Conservation (phyloP, 352 stramenopile species). For the Phytophthora cryptogea region DNA sequence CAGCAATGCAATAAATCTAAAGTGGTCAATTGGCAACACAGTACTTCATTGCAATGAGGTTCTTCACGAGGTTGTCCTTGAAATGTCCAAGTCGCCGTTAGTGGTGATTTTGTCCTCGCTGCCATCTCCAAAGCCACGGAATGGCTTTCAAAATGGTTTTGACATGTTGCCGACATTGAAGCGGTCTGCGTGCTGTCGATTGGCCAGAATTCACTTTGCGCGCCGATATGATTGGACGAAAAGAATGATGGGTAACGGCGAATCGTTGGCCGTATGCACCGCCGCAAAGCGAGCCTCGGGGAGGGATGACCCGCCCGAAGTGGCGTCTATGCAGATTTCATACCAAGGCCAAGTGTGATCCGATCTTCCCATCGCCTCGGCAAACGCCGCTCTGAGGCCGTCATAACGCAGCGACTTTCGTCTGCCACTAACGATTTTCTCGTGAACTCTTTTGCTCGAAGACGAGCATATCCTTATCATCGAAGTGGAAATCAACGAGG, state of each 20-base stretch:
- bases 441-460: no score
- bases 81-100: no score
- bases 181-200: background rate
- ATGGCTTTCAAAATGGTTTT: no score
- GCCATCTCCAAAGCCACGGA: no score
- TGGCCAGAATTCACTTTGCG: background rate
- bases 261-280: slow-evolving; percentile 10
- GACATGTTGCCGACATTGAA: no score
- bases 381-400: background rate
- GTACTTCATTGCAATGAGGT: no score
- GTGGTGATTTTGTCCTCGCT: no score
- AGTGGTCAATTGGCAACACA: no score
- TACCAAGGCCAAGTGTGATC: slow-evolving; percentile 16
- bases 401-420: background rate
- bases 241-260: slow-evolving; percentile 28
- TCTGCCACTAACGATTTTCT: background rate
- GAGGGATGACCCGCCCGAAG: slow-evolving; percentile 6
- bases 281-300: background rate
- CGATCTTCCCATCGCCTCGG: slow-evolving; percentile 26
- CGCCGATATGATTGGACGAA: slow-evolving; percentile 15
- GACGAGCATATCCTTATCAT: no score
- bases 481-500: no score
- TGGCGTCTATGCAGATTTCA: slow-evolving; percentile 17
- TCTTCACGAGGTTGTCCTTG: no score
- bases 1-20: no score